Conservation (phyloP, 2,329 filamentous ascomycete species). For the Hypoxylon sp. region DNA sequence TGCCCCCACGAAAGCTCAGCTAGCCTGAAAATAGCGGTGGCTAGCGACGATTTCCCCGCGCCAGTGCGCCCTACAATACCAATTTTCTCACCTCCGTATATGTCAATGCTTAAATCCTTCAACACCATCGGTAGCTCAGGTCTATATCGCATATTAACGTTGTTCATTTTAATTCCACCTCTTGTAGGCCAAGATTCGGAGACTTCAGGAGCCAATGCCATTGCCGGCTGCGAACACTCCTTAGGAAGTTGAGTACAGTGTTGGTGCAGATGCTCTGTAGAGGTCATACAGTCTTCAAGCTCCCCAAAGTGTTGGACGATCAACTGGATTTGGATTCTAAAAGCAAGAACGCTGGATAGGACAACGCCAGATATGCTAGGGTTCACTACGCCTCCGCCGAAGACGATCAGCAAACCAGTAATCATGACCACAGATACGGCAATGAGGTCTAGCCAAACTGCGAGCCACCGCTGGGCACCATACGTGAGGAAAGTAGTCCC, state of each 20-base stretch:
- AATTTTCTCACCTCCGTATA: conserved; percentile 73
- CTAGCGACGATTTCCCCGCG: conserved; percentile 81
- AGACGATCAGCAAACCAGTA: conserved; percentile 73
- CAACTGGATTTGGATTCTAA: conserved; percentile 74
- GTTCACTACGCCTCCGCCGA: conserved; percentile 71
- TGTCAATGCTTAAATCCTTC: conserved; percentile 75
- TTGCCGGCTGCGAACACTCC: conserved; percentile 51
- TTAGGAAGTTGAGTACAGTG: conserved; percentile 58
- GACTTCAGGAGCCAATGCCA: conserved; percentile 55
- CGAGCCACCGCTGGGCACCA: conserved; percentile 77
- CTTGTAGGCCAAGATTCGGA: conserved; percentile 76
- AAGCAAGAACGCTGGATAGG: conserved; percentile 53
- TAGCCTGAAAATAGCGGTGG: conserved; percentile 78
- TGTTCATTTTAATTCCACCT: conserved; percentile 76
- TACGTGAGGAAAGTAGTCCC: conserved; percentile 78
- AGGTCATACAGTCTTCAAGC: conserved; percentile 80
- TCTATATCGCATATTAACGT: conserved; percentile 78
- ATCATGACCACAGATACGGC: conserved; percentile 73
- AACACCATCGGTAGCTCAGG: conserved; percentile 76
- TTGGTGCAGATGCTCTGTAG: conserved; percentile 47
- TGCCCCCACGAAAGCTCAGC: conserved; percentile 79
- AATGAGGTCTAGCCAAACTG: conserved; percentile 73
- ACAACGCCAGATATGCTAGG: conserved; percentile 76
- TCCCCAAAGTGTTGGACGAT: conserved; percentile 77
- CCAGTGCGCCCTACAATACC: conserved; percentile 83